phyloP scores from a whole-genome alignment of 257 asterid species.

The Nemophila menziesii region DNA sequence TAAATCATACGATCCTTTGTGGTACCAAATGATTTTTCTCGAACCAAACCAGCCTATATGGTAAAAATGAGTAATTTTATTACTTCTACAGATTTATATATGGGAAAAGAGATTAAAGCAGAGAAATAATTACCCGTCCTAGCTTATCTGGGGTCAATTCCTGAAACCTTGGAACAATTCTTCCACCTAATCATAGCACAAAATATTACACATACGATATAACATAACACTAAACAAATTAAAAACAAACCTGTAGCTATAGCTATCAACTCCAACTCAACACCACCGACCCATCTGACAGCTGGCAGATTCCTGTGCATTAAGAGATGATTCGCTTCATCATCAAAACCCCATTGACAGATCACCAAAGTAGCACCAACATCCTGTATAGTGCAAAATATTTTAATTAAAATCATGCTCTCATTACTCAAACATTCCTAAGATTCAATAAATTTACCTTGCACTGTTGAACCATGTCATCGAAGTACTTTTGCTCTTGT shows the following conservation, averaged over 20 bases:
- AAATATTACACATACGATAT: constrained; percentile 1
- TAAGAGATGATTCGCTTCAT: constrained; percentile 89
- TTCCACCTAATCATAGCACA: constrained; percentile 49
- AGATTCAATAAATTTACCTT: constrained; percentile 47
- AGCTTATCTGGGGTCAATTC: constrained; percentile 84
- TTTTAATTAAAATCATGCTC: background rate
- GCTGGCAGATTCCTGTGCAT: constrained; percentile 94
- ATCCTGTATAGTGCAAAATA: constrained; percentile 35
- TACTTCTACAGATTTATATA: background rate
- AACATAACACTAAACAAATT: constrained; percentile 4
- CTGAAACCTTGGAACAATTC: constrained; percentile 98
- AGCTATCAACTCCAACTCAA: constrained; percentile 88
- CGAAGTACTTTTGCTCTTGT: constrained; percentile 89
- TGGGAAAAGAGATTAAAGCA: constrained; percentile 1
- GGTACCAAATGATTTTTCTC: constrained; percentile 91
- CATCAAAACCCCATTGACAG: constrained; percentile 99
- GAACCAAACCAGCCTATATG: constrained; percentile 84
- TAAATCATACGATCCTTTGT: constrained; percentile 95
- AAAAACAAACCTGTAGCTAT: constrained; percentile 74
- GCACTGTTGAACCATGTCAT: constrained; percentile 94
- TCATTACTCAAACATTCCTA: background rate
- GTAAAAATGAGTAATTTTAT: constrained; percentile 8
- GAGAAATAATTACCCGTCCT: constrained; percentile 43
- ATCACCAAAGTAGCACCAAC: constrained; percentile 91
- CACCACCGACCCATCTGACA: constrained; percentile 98